A percentile compares a stretch with the other conserved stretches of the same genome.
phyloP scores from a whole-genome alignment of 495 filamentous ascomycete species.

The Penicillium chermesinum region DNA sequence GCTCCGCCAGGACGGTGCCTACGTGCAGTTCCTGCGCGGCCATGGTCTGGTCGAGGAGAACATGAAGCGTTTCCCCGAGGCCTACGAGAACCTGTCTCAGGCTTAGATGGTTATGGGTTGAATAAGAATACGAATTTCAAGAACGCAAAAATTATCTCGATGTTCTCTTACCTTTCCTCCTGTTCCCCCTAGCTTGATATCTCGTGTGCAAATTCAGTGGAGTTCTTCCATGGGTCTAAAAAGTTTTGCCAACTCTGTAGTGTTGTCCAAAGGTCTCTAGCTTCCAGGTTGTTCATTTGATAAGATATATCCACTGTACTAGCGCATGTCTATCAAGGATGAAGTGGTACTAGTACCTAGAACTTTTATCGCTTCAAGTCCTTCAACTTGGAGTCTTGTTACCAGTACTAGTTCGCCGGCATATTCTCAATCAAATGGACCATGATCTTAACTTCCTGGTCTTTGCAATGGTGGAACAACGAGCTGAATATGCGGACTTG shows the following conservation, averaged over 20 bases:
- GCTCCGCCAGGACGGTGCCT: constrained; percentile 93
- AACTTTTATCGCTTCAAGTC: too few species aligned
- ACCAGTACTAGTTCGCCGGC: too few species aligned
- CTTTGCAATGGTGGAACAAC: too few species aligned
- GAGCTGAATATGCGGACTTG: too few species aligned
- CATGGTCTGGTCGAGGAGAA: constrained; percentile 80
- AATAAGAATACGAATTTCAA: constrained; percentile 26
- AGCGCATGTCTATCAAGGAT: too few species aligned
- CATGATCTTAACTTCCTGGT: too few species aligned
- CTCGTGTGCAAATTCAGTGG: constrained; percentile 24
- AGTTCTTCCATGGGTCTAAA: constrained; percentile 26
- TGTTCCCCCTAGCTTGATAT: constrained; percentile 24
- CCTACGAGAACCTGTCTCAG: constrained; percentile 58
- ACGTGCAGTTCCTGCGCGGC: constrained; percentile 96
- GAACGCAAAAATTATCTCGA: constrained; percentile 25
- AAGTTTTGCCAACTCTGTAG: neutral
- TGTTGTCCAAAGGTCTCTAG: constrained; percentile 1
- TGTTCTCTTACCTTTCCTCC: constrained; percentile 21
- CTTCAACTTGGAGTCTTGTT: too few species aligned
- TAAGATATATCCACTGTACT: neutral
- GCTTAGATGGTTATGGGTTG: constrained; percentile 39
- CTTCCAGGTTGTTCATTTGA: neutral
- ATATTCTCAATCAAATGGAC: too few species aligned
- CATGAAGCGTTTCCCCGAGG: constrained; percentile 87
- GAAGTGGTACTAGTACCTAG: too few species aligned